Base-by-base conservation (phyloP, 176 grass and related monocot genomes). In the Zizania latifolia region DNA sequence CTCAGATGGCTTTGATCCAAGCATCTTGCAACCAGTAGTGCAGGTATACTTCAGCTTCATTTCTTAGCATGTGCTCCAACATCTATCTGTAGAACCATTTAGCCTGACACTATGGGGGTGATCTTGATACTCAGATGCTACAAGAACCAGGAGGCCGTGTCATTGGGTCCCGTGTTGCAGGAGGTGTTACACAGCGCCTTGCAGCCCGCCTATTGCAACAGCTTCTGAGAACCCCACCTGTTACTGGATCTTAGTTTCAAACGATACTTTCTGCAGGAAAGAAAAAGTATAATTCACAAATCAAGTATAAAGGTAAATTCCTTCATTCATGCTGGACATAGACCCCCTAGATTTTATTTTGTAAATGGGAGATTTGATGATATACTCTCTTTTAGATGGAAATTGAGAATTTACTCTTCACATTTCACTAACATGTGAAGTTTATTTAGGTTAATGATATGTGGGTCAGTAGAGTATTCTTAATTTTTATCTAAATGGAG, bases 1-100 rank as follows among this genome's bases (percentile, higher is more conserved):
- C 36, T 89, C 88, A 40, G 82, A 92, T 76, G 88, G 74, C 81
- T 98, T 98, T 24, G 95, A 98, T 86, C 95, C 95, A 26, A 94
- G 83, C 77, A 80, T 94, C 86, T 81, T 98, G 56, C 91, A 86
- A 71, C 95, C 95, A 74, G 90, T 98, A 53, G 79, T 94, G 32
- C 89, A 98, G 91, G 95, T 98, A 87, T 13, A 6, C 58, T 69
- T 26, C 68, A 51, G 4, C 26, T 71, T 62, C 37, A 64, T 65
- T 58, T 61, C 54, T 29, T 38, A 48, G 13, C 27, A 62, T 45
- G 8, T 7, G 21, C 5, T 67, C 67, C 38, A 74, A 11, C 23
- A 40, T 28, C n/a, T 56, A 62, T 22, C 43, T 2, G n/a, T n/a
- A 64, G 43, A 78, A 66, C 19, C 39, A 32, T 70, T 28, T 36